Conservation (phyloP, 805 yeast species). For the Zygosaccharomyces siamensis region DNA sequence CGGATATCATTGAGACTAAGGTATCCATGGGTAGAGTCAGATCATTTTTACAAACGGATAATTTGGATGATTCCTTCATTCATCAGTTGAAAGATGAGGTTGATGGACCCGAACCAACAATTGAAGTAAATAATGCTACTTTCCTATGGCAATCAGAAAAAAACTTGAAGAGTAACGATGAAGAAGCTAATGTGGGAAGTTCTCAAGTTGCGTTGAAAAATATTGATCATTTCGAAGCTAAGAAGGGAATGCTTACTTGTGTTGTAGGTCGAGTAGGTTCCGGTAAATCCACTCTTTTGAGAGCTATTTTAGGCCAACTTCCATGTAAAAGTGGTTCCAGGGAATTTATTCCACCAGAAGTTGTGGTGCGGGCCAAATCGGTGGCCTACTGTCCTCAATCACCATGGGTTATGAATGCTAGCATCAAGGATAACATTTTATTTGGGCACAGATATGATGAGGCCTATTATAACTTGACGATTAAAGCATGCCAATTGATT, state of each 20-base stretch:
- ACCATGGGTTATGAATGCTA: conserved; percentile 50
- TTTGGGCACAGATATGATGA: conserved; percentile 47
- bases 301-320: conserved; percentile 53
- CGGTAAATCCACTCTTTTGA: conserved; percentile 58
- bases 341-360: conserved; percentile 22
- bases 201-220: conserved; percentile 44
- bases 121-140: conserved; percentile 45
- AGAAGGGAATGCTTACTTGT: conserved; percentile 52
- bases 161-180: conserved; percentile 33
- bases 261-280: conserved; percentile 65
- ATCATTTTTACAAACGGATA: conserved; percentile 45
- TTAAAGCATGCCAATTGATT: conserved; percentile 47
- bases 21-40: conserved; percentile 54
- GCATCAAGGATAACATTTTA: conserved; percentile 47
- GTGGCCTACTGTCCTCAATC: conserved; percentile 60
- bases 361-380: conserved; percentile 30
- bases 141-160: conserved; percentile 46
- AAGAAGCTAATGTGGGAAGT: conserved; percentile 44
- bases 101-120: conserved; percentile 27
- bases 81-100: conserved; percentile 22
- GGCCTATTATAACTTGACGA: conserved; percentile 39
- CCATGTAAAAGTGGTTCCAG: conserved; percentile 34
- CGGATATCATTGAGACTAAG: conserved; percentile 52
- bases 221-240: conserved; percentile 44
- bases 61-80: conserved; percentile 39